These are phyloP conservation scores for Penicillium psychrosexuale DNA, from an alignment of 2,329 filamentous ascomycete species.

Conservation along the genomic window DNA sequence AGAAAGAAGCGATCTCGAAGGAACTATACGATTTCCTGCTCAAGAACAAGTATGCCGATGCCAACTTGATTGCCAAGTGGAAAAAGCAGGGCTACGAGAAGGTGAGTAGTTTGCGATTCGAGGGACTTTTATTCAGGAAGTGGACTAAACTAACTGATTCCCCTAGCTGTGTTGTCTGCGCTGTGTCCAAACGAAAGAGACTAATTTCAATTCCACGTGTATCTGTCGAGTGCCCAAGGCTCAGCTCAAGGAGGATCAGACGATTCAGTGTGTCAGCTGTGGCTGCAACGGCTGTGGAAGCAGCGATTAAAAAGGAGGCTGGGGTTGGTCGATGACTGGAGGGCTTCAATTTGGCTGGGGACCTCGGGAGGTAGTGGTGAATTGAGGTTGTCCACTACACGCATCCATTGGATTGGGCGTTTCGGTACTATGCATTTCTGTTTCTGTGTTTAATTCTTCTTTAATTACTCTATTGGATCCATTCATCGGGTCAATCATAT, in stretches of 20 bases:
- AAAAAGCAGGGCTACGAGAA: slow-evolving; percentile 99
- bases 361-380: neutral
- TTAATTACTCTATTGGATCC: slow-evolving; percentile 3
- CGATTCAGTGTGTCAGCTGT: slow-evolving; percentile 91
- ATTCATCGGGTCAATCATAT: slow-evolving; percentile 18
- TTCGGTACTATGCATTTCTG: slow-evolving; percentile 6
- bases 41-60: slow-evolving; percentile 94
- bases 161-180: slow-evolving; percentile 81
- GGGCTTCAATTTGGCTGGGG: neutral
- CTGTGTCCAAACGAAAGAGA: slow-evolving; percentile 99
- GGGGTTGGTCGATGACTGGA: neutral
- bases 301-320: slow-evolving; percentile 58
- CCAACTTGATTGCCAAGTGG: slow-evolving; percentile 97
- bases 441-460: neutral
- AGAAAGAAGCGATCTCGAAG: slow-evolving; percentile 92
- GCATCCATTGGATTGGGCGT: slow-evolving; percentile 14
- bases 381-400: neutral
- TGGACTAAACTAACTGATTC: slow-evolving; percentile 5
- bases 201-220: slow-evolving; percentile 96
- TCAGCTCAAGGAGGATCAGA: slow-evolving; percentile 83
- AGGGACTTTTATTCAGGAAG: neutral
- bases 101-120: slow-evolving; percentile 50
- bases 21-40: slow-evolving; percentile 91
- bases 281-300: slow-evolving; percentile 89
- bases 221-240: slow-evolving; percentile 94